Evolutionary conservation across 495 filamentous ascomycete genomes (phyloP), one percentile per base, ranked within the genome.

Genomic region (Penicillium ochrochloron): DNA sequence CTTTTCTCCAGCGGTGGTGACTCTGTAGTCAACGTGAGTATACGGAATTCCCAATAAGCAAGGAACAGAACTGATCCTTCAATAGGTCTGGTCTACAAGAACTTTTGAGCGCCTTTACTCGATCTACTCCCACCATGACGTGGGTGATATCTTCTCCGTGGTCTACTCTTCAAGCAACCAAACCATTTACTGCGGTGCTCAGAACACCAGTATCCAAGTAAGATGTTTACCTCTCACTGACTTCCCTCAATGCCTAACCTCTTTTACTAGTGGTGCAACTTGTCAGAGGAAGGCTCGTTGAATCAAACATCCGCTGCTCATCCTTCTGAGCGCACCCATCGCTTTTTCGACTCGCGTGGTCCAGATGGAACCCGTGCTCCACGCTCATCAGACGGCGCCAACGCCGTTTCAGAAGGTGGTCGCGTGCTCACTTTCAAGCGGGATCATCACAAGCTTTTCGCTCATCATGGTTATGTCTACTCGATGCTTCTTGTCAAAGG

Each of bases 1-100:
- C 88, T 99, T 17, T 95, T 99, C 74, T 98, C 96, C 35, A 94
- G 90, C 71, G 96, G 92, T 19, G 93, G 92, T 42, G 96, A 99
- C 72, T 92, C 94, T 6, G 90, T 97, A 63, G 88, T 98, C 59
- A 96, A 95, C 75, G 92, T 95, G 58, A 83, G 86, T 69, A 27
- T 42, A 9, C 27, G 5, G 37, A 17, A 25, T 41, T 8, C 6
- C 25, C 25, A 19, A n/a, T 5, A n/a, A 29, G 12, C 12, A 17
- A 21, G 25, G 29, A 23, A 9, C 12, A 34, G n/a, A 35, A 44
- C 46, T 67, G 57, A 68, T 72, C 17, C 66, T 50, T 19, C 17
- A 31, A 67, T 58, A 90, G 86, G 86, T 90, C n/a, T 90, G 89
- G 88, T 79, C 79, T 61, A 84, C 85, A 5, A 70, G 76, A 19